Conservation (phyloP, 352 stramenopile species). For the Pythium angustatum region DNA sequence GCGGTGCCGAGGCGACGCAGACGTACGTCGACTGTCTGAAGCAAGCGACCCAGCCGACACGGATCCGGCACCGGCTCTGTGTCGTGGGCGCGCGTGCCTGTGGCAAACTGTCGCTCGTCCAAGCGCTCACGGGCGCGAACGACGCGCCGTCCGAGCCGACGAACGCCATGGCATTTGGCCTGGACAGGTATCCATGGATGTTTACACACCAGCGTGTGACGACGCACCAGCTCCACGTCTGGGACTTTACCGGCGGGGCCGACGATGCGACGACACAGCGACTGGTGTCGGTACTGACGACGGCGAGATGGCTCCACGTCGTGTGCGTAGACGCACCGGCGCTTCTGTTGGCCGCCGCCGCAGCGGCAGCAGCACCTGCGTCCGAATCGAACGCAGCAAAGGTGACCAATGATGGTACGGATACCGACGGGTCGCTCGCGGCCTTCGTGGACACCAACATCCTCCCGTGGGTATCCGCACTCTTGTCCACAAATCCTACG, state of each 20-base stretch:
- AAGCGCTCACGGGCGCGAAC: conserved; percentile 24
- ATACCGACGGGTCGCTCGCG: no score
- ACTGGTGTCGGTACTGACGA: background rate
- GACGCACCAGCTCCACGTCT: background rate
- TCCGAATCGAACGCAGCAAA: no score
- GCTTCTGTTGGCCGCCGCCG: background rate
- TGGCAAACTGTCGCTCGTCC: conserved; percentile 34
- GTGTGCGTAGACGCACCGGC: background rate
- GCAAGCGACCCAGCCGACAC: background rate
- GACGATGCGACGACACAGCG: background rate
- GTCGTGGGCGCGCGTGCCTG: conserved; percentile 25
- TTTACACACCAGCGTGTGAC: background rate
- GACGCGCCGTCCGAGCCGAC: background rate
- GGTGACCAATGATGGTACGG: no score
- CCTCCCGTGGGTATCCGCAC: background rate
- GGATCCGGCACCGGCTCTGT: background rate
- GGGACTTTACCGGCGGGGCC: conserved; percentile 5
- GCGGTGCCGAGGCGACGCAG: background rate
- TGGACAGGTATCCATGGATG: conserved; percentile 24
- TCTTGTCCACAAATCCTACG: background rate
- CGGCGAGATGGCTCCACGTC: background rate
- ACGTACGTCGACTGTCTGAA: conserved; percentile 1
- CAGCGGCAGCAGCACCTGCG: no score
- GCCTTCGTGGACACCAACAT: conserved; percentile 3
- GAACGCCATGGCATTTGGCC: conserved; percentile 22